Evolutionary conservation across 1,139 yeast species (phyloP).

Genomic region (Lodderomyces orthopsilosis): DNA sequence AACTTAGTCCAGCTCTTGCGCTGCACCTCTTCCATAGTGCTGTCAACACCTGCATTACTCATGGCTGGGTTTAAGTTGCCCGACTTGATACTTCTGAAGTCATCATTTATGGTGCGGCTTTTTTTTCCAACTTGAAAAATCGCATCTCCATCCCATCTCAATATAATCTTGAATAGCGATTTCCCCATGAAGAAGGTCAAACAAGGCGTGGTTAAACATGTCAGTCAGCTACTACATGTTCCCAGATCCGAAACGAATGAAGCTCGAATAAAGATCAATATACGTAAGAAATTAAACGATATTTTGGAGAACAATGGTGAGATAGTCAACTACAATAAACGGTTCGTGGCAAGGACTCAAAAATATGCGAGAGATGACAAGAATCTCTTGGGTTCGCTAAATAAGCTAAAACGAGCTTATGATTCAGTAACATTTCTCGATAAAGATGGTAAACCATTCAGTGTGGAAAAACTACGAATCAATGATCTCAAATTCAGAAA

Average conservation of each 20-base stretch:
- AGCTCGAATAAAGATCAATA: neutral
- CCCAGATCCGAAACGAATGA: neutral
- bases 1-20: conserved; percentile 54
- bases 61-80: neutral
- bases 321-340: conserved; percentile 6
- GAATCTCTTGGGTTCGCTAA: neutral
- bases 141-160: neutral
- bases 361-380: neutral
- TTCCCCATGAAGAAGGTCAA: neutral
- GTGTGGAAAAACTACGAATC: conserved; percentile 16
- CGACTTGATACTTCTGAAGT: no score
- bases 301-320: conserved; percentile 3
- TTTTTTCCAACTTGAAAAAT: neutral
- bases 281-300: conserved; percentile 3
- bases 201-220: neutral
- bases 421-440: conserved; percentile 18
- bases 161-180: neutral
- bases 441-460: conserved; percentile 14
- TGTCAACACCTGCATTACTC: neutral
- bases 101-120: neutral
- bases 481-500: conserved; percentile 20
- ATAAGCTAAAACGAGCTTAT: conserved; percentile 12
- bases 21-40: conserved; percentile 26
- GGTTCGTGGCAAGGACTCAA: conserved; percentile 3
- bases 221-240: conserved; percentile 1